Evolutionary conservation across 2,329 filamentous ascomycete species (phyloP), one percentile per base, ranked within the genome.

Genomic region (Ophiostoma montium): DNA sequence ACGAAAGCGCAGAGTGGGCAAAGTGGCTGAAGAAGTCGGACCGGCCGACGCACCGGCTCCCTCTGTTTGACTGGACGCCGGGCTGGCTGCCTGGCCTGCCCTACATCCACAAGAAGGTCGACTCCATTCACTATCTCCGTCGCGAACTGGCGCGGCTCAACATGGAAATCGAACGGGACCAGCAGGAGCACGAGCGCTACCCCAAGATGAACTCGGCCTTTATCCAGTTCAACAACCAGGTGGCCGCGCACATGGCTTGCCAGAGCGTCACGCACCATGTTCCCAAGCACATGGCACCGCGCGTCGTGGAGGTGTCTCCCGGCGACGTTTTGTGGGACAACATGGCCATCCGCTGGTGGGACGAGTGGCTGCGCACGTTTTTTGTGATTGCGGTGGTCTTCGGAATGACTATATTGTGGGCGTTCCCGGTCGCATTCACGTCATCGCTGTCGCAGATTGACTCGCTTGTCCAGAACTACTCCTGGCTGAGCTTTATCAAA

Each of bases 151-250:
- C 92, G 16, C 78, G 86, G 13, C 70, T 96, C 16, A 98, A 96
- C 56, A 61, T 89, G 47, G 89, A 96, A 61, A 95, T 98, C 48
- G 89, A 95, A 57, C 70, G 82, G 41, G 92, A 96, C 56, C 92
- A 98, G 62, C 75, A 82, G 48, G 74, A 92, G 45, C 83, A 85
- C 0, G 89, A 95, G 56, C 79, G 82, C 5, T 96, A 87, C 54
- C 89, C 90, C 0, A 67, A 89, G 43, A 94, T 95, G 88, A 95
- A 86, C 59, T 95, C 90, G 1, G 92, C 92, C 0, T 98, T 98
- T 58, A 88, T 98, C 53, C 92, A 98, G 62, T 98, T 98, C 72
- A 95, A 98, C 60, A 84, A 95, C 60, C 92, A 98, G 62, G 86
- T 95, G 2, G 89, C 90, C 6, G 92, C 92, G 0, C 92, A 98